Evolutionary conservation across 2,329 filamentous ascomycete species (phyloP).

Genomic region (Curvularia verruculosa): DNA sequence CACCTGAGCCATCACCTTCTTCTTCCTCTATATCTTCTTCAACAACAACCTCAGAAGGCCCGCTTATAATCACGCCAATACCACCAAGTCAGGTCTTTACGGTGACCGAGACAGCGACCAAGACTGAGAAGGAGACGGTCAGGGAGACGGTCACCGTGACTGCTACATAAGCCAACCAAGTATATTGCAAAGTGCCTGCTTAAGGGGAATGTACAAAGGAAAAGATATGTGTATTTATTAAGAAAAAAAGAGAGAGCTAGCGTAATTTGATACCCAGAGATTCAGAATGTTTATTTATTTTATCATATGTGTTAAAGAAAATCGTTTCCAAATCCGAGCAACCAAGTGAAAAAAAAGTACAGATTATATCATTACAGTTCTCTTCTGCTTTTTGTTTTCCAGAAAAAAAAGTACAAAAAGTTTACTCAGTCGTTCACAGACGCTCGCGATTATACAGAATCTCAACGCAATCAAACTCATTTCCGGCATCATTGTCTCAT

Average conservation of each 20-base stretch:
- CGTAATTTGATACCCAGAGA: neutral
- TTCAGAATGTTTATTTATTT: neutral
- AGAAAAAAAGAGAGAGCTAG: neutral
- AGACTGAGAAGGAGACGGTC: constrained; percentile 40
- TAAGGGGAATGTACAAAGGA: too few species aligned
- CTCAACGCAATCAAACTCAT: neutral
- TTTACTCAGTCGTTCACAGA: neutral
- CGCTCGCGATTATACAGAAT: neutral
- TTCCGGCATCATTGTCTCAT: neutral
- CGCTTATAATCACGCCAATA: constrained; percentile 44
- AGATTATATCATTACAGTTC: neutral
- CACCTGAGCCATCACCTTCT: constrained; percentile 6
- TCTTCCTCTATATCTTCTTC: constrained; percentile 1
- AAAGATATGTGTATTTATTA: neutral
- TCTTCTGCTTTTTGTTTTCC: neutral
- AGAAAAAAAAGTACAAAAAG: neutral
- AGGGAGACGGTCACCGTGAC: constrained; percentile 36
- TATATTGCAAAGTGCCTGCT: too few species aligned
- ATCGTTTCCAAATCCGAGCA: neutral
- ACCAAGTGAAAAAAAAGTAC: neutral
- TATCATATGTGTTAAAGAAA: neutral
- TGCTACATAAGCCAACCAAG: constrained; percentile 16
- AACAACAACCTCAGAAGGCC: constrained; percentile 29
- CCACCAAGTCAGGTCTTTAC: constrained; percentile 43
- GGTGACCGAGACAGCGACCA: constrained; percentile 40